Evolutionary conservation across 768 basidiomycete species (phyloP), one percentile per base, ranked within the genome.

Genomic region (Suillus alpinus): DNA sequence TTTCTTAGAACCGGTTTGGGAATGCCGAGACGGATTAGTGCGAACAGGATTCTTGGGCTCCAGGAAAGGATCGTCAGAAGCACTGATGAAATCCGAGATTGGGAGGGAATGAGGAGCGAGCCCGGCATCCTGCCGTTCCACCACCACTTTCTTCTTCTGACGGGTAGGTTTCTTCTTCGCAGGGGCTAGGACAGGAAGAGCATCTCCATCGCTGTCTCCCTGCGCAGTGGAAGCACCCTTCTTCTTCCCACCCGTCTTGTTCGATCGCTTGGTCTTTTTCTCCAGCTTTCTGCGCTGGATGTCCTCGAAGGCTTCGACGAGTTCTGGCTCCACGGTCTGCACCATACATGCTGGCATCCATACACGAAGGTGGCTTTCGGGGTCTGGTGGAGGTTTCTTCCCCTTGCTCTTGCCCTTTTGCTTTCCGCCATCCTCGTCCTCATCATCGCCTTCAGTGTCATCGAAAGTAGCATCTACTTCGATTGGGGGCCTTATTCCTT

Each of bases 271-370:
- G 18, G 76, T 68, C 68, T 86, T 83, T 71, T 84, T 85, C 41
- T 72, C 76, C 41, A 71, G 70, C 65, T 86, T 91, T 61, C 69
- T 73, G 61, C 77, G 76, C 63, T 79, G 73, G 16, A 67, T 65
- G 12, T 77, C 80, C 60, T 91, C 85, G 63, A 81, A 94, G 18
- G 80, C 80, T 46, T 81, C 73, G 5, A 88, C 87, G 26, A 95
- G 69, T 4, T 75, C 73, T 9, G 92, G 89, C 61, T 86, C 88
- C 2, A 83, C 91, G 36, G 85, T 71, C 13, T 77, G 73, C 12
- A 95, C 82, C 80, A 96, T 88, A 57, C 81, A 86, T 26, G 89
- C 92, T 0, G 94, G 91, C 73, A 94, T 82, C 94, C 94, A 96
- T 12, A 94, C 70, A 14, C 88, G 80, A 53, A 87, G 70, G 58